Base-by-base conservation (phyloP, 1,284 basidiomycete genomes). In the Cutaneotrichosporon spelunceum region DNA sequence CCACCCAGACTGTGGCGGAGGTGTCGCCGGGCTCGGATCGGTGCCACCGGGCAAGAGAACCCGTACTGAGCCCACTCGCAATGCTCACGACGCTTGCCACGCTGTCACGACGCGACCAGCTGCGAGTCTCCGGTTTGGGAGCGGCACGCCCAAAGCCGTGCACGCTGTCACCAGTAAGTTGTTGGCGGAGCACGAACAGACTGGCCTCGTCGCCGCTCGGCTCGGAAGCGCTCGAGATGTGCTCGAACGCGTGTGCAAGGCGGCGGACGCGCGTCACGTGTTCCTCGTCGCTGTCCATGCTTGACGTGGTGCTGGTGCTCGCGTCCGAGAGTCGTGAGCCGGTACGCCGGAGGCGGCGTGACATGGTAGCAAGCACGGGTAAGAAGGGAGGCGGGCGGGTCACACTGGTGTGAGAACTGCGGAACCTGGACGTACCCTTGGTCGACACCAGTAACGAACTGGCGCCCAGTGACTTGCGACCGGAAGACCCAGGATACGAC, bases 401-500 rank as follows among this genome's bases (percentile, higher is more conserved):
- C 9, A 62, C 64, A 55, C n/a, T 66, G 33, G 24, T 16, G 21
- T 59, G 29, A 55, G 53, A 11, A 29, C n/a, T 26, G 23, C 19
- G 19, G 21, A n/a, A 14, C 24, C 21, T n/a, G 23, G 19, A 47
- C 44, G 27, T n/a, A 55, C 57, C 49, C 49, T 3, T 58, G 27
- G 2, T 33, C 36, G 24, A 65, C 60, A 27, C 70, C 72, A 21
- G 61, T 62, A 6, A 75, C 34, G 58, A 78, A 78, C 21, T 65
- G 60, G 8, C 63, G 56, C 2, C 76, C 76, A 4, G 65, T 70
- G 11, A 78, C 71, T 16, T 70, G 69, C 44, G 71, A 69, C 13
- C 73, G 64, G 13, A 75, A 56, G 2, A 77, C 72, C 75, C 75
- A 77, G 9, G 68, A 66, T 34, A 73, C 70, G 63, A 77, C 75